Base-by-base conservation (phyloP, 192 early-diverging fungal species). In the Rhizophagus sp. region DNA sequence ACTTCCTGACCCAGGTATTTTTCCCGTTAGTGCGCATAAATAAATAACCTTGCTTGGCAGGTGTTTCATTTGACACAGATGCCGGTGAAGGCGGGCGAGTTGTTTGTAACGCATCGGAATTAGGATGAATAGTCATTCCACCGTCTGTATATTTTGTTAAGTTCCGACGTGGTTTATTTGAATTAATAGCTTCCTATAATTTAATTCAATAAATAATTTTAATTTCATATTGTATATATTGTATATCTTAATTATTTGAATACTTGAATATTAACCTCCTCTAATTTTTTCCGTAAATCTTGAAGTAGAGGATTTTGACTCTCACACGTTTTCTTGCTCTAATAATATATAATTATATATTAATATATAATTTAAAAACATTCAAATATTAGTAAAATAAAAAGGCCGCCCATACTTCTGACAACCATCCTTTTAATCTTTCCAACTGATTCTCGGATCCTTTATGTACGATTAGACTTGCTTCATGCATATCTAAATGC, bases 31-130 rank as follows among this genome's bases (percentile, higher is more conserved):
- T 74, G 10, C 82, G 83, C 63, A 82, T 85, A 76, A 88, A 90
- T 19, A 93, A 82, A 77, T 93, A 92, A 12, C 92, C 92, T 86
- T 93, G 90, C 24, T 91, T 92, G n/a, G 88, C 84, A 30, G 90
- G 84, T 13, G 84, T 76, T 4, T 80, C 75, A 13, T n/a, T 65
- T 3, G 25, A 47, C 12, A 15, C 3, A 12, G 13, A 19, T 22
- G n/a, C 47, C 3, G 34, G 76, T 10, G 33, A 69, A 69, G 47
- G 27, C 30, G 15, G 65, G 12, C 39, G 73, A 76, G 47, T 67
- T 61, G 4, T 47, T 49, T 19, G 36, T 79, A 30, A 64, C 36
- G 24, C 15, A 57, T 33, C 41, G 6, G 36, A 61, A 50, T 3
- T 57, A 63, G 66, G 61, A 75, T 63, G 41, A n/a, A 13, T 61